A percentile compares a stretch with the other conserved stretches of the same genome.
Conservation (phyloP, 768 basidiomycete species). For the Sarcodon aspratus region DNA sequence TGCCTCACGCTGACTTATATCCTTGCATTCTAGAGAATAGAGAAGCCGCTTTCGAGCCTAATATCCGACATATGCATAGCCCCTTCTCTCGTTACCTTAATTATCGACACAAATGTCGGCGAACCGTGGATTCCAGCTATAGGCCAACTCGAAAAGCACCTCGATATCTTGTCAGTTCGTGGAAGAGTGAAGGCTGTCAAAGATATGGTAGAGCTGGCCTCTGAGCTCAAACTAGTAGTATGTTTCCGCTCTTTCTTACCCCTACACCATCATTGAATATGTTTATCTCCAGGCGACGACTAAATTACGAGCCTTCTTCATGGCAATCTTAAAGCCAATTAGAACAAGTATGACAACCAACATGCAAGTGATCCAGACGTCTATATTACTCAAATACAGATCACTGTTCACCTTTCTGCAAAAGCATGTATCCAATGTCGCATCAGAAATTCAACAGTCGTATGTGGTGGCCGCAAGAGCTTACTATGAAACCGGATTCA, state of each 20-base stretch:
- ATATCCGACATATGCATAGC: conserved; percentile 75
- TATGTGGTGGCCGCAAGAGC: conserved; percentile 76
- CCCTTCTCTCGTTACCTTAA: conserved; percentile 60
- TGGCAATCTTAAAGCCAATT: conserved; percentile 75
- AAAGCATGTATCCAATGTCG: conserved; percentile 70
- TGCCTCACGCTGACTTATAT: conserved; percentile 2
- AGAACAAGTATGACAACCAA: conserved; percentile 79
- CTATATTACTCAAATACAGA: conserved; percentile 73
- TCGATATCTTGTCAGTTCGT: conserved; percentile 58
- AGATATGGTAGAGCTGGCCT: conserved; percentile 72
- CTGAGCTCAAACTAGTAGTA: conserved; percentile 85
- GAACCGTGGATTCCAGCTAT: conserved; percentile 85
- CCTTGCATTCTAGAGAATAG: conserved; percentile 53
- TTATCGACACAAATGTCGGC: conserved; percentile 77
- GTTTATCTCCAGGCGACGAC: conserved; percentile 57
- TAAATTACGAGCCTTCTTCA: conserved; percentile 80
- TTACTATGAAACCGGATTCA: conserved; percentile 93
- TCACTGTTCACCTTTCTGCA: conserved; percentile 78
- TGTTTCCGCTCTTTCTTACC: conserved; percentile 13
- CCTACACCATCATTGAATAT: neutral
- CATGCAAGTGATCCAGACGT: conserved; percentile 86
- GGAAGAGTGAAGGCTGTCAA: conserved; percentile 80
- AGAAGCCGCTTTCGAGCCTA: conserved; percentile 75
- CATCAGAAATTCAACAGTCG: conserved; percentile 78
- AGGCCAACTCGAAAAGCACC: conserved; percentile 65